Evolutionary conservation across 805 yeast species (phyloP), one percentile per base, ranked within the genome.

Genomic region (Candida hungchunana): DNA sequence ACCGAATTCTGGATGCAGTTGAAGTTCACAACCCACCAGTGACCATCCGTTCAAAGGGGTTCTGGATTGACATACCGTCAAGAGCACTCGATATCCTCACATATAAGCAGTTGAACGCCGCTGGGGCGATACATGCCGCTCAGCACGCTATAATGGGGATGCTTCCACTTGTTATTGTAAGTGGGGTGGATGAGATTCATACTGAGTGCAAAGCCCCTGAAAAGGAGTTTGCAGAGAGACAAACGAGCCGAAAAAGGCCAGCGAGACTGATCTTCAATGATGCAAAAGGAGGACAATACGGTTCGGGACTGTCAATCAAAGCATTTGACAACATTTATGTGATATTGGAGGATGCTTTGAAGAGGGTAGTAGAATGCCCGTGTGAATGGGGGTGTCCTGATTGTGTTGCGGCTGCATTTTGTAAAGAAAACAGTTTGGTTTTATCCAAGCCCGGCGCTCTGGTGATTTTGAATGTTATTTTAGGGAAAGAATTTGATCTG

Each of bases 151-250:
- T 93, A 2, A 79, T 93, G 72, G 79, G 84, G 31, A 69, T 85
- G 40, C 55, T 89, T 18, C 95, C 97, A 0, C 58, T 80, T 18
- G 79, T 75, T 40, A 77, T 88, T 5, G 76, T 78, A 10, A 78
- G 85, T 13, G 84, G 86, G 1, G 71, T 75, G 4, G 82, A 79
- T 46, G 98, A 93, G 48, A 70, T 93, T 11, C 75, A 74, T 29
- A 86, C 97, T 0, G 99, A 93, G 58, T 93, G 99, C 59, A 93
- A 93, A 52, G 97, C 97, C 0, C 97, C 98, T 0, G 95, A 88
- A 46, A 93, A 93, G 51, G 99, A 93, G 55, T 85, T 90, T 67
- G 85, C 96, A 1, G 70, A 71, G 32, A 61, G 87, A 19, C 83
- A 83, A 51, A 72, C 90, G 0, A 59, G 60, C 13, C 64, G 98